These are phyloP conservation scores for Ilyonectria robusta DNA, from an alignment of 2,329 filamentous ascomycete species.

Conservation along the genomic window DNA sequence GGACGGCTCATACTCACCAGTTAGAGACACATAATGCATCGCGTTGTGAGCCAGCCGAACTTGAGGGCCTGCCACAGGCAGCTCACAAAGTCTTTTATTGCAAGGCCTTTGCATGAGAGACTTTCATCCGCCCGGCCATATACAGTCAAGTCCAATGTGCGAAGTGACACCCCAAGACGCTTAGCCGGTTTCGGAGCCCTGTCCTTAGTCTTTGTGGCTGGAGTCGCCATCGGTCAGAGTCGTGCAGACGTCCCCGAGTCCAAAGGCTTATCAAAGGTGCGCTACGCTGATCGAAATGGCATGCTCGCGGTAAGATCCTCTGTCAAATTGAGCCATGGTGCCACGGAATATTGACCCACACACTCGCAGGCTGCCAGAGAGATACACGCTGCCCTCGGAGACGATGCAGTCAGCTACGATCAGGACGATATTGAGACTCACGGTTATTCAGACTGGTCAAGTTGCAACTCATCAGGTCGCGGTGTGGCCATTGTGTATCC, in stretches of 20 bases:
- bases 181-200: constrained; percentile 5
- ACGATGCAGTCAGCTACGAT: constrained; percentile 20
- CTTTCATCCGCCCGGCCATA: not conserved
- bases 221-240: not conserved
- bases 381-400: constrained; percentile 14
- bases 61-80: not conserved
- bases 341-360: not conserved
- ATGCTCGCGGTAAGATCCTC: constrained; percentile 11
- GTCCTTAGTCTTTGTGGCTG: constrained; percentile 12
- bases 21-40: not conserved
- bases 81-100: not conserved
- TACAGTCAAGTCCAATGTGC: not conserved
- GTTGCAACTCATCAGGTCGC: constrained; percentile 20
- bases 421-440: constrained; percentile 24
- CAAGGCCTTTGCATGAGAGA: not conserved
- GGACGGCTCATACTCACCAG: not conserved
- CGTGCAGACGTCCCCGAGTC: not conserved
- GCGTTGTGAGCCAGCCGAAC: not conserved
- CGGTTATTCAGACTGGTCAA: constrained; percentile 26
- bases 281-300: constrained; percentile 9
- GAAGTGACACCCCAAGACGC: not conserved
- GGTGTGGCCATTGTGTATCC: constrained; percentile 71
- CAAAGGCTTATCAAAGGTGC: not conserved
- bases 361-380: constrained; percentile 11
- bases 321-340: not conserved